Percentiles rank a stretch among this genome's conserved stretches.
phyloP scores from a whole-genome alignment of 495 filamentous ascomycete species.

The Aspergillus panamensis region DNA sequence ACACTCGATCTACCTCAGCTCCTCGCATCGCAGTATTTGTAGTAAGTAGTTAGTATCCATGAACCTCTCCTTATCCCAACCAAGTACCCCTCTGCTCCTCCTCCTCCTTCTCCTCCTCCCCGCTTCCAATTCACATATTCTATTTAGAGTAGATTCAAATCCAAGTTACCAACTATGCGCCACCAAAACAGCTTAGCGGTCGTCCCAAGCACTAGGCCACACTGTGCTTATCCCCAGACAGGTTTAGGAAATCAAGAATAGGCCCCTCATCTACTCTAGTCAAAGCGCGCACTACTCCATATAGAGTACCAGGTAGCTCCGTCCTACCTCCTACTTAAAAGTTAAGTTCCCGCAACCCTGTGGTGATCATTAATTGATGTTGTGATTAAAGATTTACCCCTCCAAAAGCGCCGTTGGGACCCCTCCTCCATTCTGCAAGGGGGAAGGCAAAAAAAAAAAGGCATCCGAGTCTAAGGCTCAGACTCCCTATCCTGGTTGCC shows the following conservation, averaged over 20 bases:
- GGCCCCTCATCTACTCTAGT: not conserved
- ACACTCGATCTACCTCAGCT: no score
- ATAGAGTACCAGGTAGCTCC: no score
- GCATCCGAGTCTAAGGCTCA: not conserved
- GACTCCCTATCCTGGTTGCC: not conserved
- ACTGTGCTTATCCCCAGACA: not conserved
- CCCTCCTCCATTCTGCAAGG: slow-evolving; percentile 1
- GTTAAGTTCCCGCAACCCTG: no score
- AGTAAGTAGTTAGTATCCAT: no score
- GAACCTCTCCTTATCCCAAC: no score
- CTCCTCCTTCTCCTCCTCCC: not conserved
- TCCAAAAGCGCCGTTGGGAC: not conserved
- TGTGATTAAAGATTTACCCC: not conserved
- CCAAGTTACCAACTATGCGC: not conserved
- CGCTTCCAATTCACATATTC: not conserved
- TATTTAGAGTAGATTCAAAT: not conserved
- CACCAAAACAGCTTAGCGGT: not conserved
- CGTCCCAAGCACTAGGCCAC: not conserved
- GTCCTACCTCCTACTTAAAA: no score
- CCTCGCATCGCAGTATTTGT: no score
- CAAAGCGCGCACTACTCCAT: no score
- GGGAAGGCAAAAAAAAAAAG: not conserved
- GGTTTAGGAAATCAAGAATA: not conserved
- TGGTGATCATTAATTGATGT: no score
- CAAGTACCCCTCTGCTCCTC: no score